These are phyloP conservation scores for Hemisphaericaspora lyxosophila DNA, from an alignment of 1,139 yeast species.

Conservation along the genomic window DNA sequence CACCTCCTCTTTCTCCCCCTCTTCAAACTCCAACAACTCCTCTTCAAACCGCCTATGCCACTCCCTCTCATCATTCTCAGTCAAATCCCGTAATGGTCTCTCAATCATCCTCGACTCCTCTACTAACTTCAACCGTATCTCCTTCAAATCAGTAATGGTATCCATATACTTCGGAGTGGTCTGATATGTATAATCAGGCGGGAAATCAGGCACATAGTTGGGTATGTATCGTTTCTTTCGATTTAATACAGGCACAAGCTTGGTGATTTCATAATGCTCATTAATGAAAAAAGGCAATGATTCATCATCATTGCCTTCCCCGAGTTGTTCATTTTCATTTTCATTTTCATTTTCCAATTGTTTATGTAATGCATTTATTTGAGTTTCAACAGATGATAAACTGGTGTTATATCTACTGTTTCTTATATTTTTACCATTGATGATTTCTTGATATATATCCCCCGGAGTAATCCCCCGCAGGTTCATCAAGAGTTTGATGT, in stretches of 20 bases:
- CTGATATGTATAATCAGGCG: constrained; percentile 90
- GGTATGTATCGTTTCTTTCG: constrained; percentile 60
- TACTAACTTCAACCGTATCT: constrained; percentile 67
- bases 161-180: constrained; percentile 68
- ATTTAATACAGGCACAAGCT: constrained; percentile 55
- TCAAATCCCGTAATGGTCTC: constrained; percentile 63
- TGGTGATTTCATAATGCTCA: constrained; percentile 51
- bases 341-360: background rate
- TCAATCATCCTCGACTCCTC: constrained; percentile 82
- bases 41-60: constrained; percentile 33
- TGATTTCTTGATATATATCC: constrained; percentile 46
- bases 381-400: background rate
- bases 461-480: constrained; percentile 45
- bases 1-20: constrained; percentile 19
- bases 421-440: constrained; percentile 6
- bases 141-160: constrained; percentile 68
- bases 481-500: constrained; percentile 50
- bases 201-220: constrained; percentile 76
- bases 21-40: constrained; percentile 18
- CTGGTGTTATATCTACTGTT: background rate
- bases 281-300: constrained; percentile 42
- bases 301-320: constrained; percentile 23
- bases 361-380: background rate
- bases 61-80: constrained; percentile 42
- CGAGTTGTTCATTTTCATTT: constrained; percentile 2